Conservation (phyloP, 345 rosid species). For the Eucalyptus cloeziana region DNA sequence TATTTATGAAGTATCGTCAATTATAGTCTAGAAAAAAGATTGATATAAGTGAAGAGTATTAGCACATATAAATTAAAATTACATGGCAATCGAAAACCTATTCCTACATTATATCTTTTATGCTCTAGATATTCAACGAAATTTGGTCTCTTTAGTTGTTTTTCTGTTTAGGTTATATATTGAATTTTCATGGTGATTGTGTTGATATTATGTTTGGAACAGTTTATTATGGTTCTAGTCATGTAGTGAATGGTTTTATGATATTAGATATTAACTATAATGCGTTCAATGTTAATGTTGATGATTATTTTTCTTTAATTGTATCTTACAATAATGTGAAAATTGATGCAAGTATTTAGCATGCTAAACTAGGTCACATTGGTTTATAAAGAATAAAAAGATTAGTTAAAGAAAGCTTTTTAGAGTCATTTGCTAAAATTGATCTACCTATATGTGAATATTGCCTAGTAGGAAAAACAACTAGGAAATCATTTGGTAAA, state of each 20-base stretch:
- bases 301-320: not conserved
- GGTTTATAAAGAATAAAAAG: not conserved
- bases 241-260: not conserved
- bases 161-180: not conserved
- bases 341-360: not conserved
- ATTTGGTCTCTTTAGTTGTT: no score
- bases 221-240: no score
- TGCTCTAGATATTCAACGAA: no score
- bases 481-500: not conserved
- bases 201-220: not conserved
- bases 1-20: no score
- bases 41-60: no score
- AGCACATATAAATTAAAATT: no score
- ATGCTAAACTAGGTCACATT: not conserved
- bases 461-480: no score
- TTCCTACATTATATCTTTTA: not conserved
- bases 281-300: no score
- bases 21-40: no score
- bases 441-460: not conserved
- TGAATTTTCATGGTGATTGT: not conserved
- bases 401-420: not conserved
- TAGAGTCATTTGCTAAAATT: no score
- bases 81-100: no score
- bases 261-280: no score
- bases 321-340: not conserved